Evolutionary conservation across 2,329 filamentous ascomycete genomes (phyloP).

Genomic region (Pyrenochaeta sp.): DNA sequence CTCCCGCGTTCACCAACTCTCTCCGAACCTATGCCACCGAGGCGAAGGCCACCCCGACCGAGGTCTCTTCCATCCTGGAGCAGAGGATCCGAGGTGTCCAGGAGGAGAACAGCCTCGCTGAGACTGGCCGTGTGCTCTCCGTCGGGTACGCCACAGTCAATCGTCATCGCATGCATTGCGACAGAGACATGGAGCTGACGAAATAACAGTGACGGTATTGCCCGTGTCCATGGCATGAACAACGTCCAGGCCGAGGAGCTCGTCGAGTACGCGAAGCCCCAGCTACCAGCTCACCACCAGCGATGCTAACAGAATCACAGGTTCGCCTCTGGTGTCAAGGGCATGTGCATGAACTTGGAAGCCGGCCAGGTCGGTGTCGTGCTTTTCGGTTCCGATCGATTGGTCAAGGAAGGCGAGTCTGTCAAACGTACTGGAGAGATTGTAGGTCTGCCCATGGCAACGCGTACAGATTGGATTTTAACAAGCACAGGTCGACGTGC

Average conservation of each 20-base stretch:
- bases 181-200: slow-evolving; percentile 42
- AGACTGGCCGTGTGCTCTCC: slow-evolving; percentile 98
- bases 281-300: slow-evolving; percentile 11
- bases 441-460: slow-evolving; percentile 67
- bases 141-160: slow-evolving; percentile 80
- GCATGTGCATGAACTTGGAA: slow-evolving; percentile 99
- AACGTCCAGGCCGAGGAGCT: slow-evolving; percentile 99
- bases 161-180: slow-evolving; percentile 39
- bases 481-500: slow-evolving; percentile 82
- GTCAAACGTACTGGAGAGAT: slow-evolving; percentile 99
- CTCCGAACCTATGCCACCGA: slow-evolving; percentile 90
- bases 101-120: slow-evolving; percentile 94
- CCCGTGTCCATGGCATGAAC: slow-evolving; percentile 99
- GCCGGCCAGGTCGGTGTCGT: slow-evolving; percentile 99
- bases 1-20: slow-evolving; percentile 79
- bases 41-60: slow-evolving; percentile 93
- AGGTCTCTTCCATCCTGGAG: slow-evolving; percentile 99
- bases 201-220: slow-evolving; percentile 93
- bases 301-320: slow-evolving; percentile 59
- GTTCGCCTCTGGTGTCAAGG: slow-evolving; percentile 99
- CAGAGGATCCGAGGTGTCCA: slow-evolving; percentile 98
- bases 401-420: slow-evolving; percentile 98
- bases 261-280: slow-evolving; percentile 81
- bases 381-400: slow-evolving; percentile 99
- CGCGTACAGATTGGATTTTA: slow-evolving; percentile 17